A percentile compares a stretch with the other conserved stretches of the same genome.
Conservation (phyloP, 2,329 filamentous ascomycete species). For the Colletotrichum tamarilloi region DNA sequence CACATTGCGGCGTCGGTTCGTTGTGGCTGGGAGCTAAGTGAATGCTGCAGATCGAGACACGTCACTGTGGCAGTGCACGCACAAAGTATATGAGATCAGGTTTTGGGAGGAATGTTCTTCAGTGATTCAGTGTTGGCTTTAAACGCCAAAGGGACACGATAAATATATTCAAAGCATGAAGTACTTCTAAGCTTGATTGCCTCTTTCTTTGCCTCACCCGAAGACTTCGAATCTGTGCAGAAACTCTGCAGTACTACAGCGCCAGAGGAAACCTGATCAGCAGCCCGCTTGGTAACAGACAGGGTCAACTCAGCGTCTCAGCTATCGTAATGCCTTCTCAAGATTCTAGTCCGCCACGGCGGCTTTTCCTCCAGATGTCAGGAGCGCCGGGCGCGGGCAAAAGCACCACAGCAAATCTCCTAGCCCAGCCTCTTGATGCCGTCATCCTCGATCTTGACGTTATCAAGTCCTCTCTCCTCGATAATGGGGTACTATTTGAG, state of each 20-base stretch:
- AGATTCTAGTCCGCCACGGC: neutral
- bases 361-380: conserved; percentile 46
- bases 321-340: neutral
- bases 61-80: neutral
- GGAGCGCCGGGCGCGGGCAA: conserved; percentile 53
- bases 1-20: neutral
- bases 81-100: neutral
- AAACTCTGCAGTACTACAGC: too few relatives aligned
- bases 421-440: conserved; percentile 41
- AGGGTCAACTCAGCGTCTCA: neutral
- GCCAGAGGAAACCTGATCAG: too few relatives aligned
- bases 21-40: neutral
- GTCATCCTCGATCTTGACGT: conserved; percentile 51
- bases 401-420: conserved; percentile 46
- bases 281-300: too few relatives aligned
- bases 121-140: neutral
- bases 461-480: conserved; percentile 46
- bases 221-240: too few relatives aligned
- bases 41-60: neutral
- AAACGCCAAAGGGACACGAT: neutral
- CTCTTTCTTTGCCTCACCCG: too few relatives aligned
- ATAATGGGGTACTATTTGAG: conserved; percentile 42
- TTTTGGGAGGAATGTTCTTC: neutral
- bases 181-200: too few relatives aligned
- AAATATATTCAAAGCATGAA: neutral